Conservation (phyloP, 352 stramenopile species). For the Stramenopiles sp. region DNA sequence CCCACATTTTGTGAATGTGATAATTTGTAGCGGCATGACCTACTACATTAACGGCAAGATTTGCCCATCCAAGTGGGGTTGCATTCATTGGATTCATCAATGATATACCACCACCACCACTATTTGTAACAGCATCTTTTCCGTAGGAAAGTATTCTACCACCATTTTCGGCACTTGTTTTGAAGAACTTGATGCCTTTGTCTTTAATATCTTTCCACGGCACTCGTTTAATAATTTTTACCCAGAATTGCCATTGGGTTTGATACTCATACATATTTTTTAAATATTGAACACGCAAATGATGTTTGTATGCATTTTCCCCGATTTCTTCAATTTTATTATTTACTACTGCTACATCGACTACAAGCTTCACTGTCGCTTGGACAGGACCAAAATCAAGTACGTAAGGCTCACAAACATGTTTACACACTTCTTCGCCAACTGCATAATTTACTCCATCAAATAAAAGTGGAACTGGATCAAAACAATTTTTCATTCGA, state of each 20-base stretch:
- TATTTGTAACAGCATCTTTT: neutral
- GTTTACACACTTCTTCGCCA: neutral
- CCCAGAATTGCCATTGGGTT: neutral
- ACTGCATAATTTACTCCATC: neutral
- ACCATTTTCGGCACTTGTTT: neutral
- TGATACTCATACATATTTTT: neutral
- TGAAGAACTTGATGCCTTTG: neutral
- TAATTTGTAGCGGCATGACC: neutral
- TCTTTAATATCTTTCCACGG: neutral
- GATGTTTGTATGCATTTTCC: neutral
- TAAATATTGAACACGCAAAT: neutral
- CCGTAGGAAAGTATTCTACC: neutral
- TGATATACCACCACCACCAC: neutral
- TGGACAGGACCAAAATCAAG: neutral
- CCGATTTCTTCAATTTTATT: neutral
- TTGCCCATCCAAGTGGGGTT: neutral
- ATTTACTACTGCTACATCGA: neutral
- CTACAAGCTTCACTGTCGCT: neutral
- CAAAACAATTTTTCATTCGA: neutral
- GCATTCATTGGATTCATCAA: neutral
- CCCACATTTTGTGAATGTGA: neutral
- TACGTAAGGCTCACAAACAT: neutral
- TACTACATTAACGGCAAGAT: neutral
- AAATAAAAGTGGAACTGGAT: neutral
- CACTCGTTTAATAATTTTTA: neutral